Evolutionary conservation across 2,329 filamentous ascomycete species (phyloP), one percentile per base, ranked within the genome.

Genomic region (Elsinoe australis): DNA sequence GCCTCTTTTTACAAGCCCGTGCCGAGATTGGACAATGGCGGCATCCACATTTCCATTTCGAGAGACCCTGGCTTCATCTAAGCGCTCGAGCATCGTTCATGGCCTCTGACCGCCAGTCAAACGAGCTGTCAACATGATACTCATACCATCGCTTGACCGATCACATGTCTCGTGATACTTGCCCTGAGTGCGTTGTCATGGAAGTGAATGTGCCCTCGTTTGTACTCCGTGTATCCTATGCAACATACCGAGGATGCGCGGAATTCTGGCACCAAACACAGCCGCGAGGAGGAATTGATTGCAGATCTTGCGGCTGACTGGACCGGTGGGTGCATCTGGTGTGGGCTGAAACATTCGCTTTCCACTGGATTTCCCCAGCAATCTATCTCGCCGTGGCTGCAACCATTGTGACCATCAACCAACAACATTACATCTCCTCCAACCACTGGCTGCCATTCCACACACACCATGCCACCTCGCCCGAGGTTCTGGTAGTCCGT

Each of bases 11-110:
- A 29, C 26, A 29, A 29, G 26, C 12, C 24, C 39, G 12, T 31
- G 12, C 24, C 39, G 39, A 5, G 21, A 31, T 14, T 19, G 7
- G 9, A 21, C 14, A 44, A n/a, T 15, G 24, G 17, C 36, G 9
- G 14, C 21, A 41, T 21, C 21, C 19, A 28, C 10, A 22, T 14
- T 26, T 41, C 36, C 19, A 41, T 24, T n/a, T n/a, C n/a, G n/a
- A 44, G 21, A 32, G 39, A 44, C 39, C 39, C 39, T 44, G 39
- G 39, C 17, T 24, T 31, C 29, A 12, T 18, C 7, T 24, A 7
- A 28, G 38, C 38, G 38, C 38, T 44, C 39, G 22, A 44, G 39
- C 39, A 17, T 31, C 39, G 39, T 44, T 44, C 39, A 18, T 31
- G 15, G 24, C 24, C 19, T 29, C 18, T 31, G 7, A 24, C 18